phyloP scores from a whole-genome alignment of 2,329 filamentous ascomycete genomes.

The Pseudogymnoascus sp. region DNA sequence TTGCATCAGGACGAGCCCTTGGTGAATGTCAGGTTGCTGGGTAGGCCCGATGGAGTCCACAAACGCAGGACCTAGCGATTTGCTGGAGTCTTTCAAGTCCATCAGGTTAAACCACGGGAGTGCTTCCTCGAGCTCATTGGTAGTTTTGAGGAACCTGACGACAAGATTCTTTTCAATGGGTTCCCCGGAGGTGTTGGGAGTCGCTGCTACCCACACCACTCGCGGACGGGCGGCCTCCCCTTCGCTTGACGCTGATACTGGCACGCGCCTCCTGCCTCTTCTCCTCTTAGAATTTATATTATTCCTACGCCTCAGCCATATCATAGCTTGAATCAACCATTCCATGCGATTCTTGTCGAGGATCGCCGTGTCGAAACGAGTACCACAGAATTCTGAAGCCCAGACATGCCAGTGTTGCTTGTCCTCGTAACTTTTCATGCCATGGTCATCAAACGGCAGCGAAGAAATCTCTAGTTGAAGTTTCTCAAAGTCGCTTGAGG shows the following conservation, averaged over 20 bases:
- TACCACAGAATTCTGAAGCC: not conserved
- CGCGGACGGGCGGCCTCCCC: not conserved
- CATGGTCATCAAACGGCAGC: not conserved
- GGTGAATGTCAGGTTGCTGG: not conserved
- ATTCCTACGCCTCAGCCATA: not conserved
- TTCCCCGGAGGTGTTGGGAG: not conserved
- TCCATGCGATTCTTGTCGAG: not conserved
- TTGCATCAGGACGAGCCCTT: not conserved
- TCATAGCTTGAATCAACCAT: not conserved
- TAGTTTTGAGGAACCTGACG: not conserved
- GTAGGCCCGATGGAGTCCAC: not conserved
- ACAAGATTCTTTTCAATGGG: not conserved
- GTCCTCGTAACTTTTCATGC: not conserved
- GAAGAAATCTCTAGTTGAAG: not conserved
- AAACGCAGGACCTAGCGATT: not conserved
- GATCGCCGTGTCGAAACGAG: not conserved
- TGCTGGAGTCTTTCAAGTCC: not conserved
- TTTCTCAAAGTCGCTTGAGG: not conserved
- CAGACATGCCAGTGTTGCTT: not conserved
- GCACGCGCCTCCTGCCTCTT: not conserved
- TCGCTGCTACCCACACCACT: not conserved
- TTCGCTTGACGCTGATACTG: not conserved
- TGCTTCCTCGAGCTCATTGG: not conserved
- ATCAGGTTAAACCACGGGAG: not conserved
- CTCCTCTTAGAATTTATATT: not conserved